Evolutionary conservation across 495 filamentous ascomycete genomes (phyloP).

Genomic region (Staphylotrichum longicolle): DNA sequence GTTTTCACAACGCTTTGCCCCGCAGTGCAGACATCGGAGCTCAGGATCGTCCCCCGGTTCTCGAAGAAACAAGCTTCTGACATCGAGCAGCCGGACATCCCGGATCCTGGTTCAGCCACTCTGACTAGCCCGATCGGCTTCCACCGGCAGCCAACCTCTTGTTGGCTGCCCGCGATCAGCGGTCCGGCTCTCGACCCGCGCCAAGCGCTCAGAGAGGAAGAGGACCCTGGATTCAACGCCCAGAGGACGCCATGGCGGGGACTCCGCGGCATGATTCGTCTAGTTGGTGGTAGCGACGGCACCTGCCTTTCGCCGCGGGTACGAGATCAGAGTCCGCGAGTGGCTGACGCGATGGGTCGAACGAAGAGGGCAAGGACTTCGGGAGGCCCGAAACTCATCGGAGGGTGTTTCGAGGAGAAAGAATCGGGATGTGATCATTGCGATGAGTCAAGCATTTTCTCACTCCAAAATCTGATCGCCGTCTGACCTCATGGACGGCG

Average conservation of each 20-base stretch:
- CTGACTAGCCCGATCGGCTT: background rate
- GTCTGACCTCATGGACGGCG: no score
- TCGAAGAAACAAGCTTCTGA: slow-evolving; percentile 8
- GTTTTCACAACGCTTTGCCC: background rate
- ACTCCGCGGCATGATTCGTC: background rate
- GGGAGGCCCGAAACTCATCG: background rate
- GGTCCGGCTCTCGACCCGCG: background rate
- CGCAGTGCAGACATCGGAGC: no score
- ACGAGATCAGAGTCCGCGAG: background rate
- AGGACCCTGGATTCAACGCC: background rate
- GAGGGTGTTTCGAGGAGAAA: background rate
- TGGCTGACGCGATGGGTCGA: background rate
- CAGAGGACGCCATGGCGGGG: background rate
- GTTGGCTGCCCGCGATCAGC: background rate
- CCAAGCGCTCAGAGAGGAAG: slow-evolving; percentile 5
- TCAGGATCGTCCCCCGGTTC: background rate
- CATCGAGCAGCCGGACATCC: background rate
- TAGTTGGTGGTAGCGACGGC: slow-evolving; percentile 1
- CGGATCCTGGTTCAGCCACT: no score
- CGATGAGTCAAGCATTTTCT: no score
- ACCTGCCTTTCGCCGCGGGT: slow-evolving; percentile 1
- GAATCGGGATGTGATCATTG: background rate
- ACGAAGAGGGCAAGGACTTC: background rate
- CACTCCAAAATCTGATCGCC: no score
- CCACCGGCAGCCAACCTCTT: background rate